Conservation (phyloP, 225 moss, liverwort and hornwort species). For the Rhytidiadelphus loreus region DNA sequence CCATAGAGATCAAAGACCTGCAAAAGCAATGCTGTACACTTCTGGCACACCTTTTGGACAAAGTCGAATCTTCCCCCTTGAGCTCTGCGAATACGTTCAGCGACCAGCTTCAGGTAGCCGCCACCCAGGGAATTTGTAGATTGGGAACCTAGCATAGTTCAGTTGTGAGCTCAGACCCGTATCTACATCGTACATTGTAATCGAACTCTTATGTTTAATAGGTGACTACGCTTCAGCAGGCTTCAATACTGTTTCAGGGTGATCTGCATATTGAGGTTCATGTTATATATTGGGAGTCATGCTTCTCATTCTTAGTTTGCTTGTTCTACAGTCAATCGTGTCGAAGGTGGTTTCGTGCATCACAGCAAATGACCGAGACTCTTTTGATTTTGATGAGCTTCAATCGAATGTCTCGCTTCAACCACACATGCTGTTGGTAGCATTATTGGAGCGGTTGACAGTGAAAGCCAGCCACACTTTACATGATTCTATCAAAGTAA, state of each 20-base stretch:
- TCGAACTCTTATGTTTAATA: not conserved
- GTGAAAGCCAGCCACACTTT: conserved; percentile 35
- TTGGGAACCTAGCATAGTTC: not conserved
- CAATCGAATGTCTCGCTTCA: conserved; percentile 5
- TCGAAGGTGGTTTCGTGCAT: conserved; percentile 82
- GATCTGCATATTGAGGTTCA: not conserved
- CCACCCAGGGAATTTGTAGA: not conserved
- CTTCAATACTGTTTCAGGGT: not conserved
- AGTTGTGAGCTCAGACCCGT: not conserved
- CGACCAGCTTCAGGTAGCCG: conserved; percentile 78
- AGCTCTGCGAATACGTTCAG: conserved; percentile 44
- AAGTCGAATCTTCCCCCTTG: conserved; percentile 39
- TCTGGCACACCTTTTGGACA: conserved; percentile 50
- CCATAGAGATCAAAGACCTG: conserved; percentile 55
- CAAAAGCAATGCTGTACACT: conserved; percentile 71
- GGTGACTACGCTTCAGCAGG: not conserved
- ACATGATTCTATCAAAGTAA: conserved; percentile 65
- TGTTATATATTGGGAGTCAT: not conserved
- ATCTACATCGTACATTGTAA: not conserved
- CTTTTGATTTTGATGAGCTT: conserved; percentile 5
- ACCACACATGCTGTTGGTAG: conserved; percentile 23
- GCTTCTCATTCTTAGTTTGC: not conserved
- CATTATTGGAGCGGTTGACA: conserved; percentile 57
- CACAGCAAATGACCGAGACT: conserved; percentile 3
- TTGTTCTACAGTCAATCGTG: conserved; percentile 61